Evolutionary conservation across 2,329 filamentous ascomycete genomes (phyloP), one percentile per base, ranked within the genome.

Genomic region (Pseudocercospora vitis): DNA sequence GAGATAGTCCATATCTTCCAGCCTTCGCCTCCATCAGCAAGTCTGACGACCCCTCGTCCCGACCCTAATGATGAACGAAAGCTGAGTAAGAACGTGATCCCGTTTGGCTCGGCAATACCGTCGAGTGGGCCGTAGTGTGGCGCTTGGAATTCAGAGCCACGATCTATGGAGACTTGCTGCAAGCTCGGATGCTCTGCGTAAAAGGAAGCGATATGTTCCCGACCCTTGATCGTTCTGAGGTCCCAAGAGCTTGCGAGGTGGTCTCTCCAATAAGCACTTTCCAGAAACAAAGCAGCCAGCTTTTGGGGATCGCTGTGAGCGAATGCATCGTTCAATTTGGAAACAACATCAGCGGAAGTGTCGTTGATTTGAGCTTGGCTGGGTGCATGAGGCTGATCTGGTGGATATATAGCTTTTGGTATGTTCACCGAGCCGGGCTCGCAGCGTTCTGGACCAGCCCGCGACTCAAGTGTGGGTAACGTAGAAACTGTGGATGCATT

Each of bases 201-300:
- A 46, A 78, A 78, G 0, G 63, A 56, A 0, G 56, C 59, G 31
- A 82, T 75, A 21, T 69, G 67, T 0, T 64, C 59, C 0, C 72
- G 68, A 0, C 75, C 74, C n/a, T 78, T 72, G 0, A 80, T 64
- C 1, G 78, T 82, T 50, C 74, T 77, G 39, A 81, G 77, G 31
- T 78, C 75, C 81, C 81, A 85, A 0, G 80, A 76, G 1, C 84
- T 64, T 14, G 75, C 77, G 0, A 85, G 70, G 37, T 83, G 79
- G 60, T 85, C 82, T 7, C 81, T 75, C 82, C 81, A 84, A 66
- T 76, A 82, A 49, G 78, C 76, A 14, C 77, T 69, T 1, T 70
- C 59, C 1, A 72, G 61, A 39, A 82, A 78, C 3, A 81, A 44
- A 19, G 33, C 32, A 16, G 53, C 24, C 4, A 70, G 54, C 9